Evolutionary conservation across 2,329 filamentous ascomycete species (phyloP).

Genomic region (Blastomyces gilchristii): DNA sequence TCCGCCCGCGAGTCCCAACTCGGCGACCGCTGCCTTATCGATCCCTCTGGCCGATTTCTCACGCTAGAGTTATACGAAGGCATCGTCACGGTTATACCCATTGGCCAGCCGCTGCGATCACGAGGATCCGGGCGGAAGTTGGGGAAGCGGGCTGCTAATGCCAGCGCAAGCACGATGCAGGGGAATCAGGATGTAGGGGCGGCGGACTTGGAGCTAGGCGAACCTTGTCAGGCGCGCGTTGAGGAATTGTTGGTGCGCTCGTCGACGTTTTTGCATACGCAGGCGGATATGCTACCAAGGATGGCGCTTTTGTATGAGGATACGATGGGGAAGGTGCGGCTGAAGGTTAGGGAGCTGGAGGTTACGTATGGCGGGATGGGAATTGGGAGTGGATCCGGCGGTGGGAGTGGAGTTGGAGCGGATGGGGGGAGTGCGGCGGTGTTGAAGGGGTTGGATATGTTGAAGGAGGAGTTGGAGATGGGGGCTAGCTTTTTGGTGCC

Average conservation of each 20-base stretch:
- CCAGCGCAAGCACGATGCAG: constrained; percentile 16
- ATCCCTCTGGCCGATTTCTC: constrained; percentile 63
- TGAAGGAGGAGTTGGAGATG: constrained; percentile 46
- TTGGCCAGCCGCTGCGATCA: constrained; percentile 36
- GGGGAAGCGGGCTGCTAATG: not conserved
- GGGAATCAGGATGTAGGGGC: constrained; percentile 21
- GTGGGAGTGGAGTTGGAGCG: constrained; percentile 34
- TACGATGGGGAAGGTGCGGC: constrained; percentile 44
- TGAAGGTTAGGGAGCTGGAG: constrained; percentile 47
- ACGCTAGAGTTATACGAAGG: constrained; percentile 60
- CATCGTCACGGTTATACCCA: constrained; percentile 53
- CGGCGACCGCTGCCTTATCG: constrained; percentile 71
- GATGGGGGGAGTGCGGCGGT: constrained; percentile 41
- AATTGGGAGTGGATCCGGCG: constrained; percentile 37
- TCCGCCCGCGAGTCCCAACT: constrained; percentile 65
- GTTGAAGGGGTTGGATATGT: constrained; percentile 41
- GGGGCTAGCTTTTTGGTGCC: constrained; percentile 54
- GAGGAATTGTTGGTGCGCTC: constrained; percentile 58
- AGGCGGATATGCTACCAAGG: constrained; percentile 43
- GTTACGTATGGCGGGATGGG: constrained; percentile 40
- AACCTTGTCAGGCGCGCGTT: constrained; percentile 52
- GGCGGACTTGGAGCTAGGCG: constrained; percentile 45
- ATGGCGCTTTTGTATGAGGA: constrained; percentile 58
- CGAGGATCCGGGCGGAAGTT: constrained; percentile 16
- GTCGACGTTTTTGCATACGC: constrained; percentile 53